Evolutionary conservation across 495 filamentous ascomycete species (phyloP).

Genomic region (Penicillium verhagenii): DNA sequence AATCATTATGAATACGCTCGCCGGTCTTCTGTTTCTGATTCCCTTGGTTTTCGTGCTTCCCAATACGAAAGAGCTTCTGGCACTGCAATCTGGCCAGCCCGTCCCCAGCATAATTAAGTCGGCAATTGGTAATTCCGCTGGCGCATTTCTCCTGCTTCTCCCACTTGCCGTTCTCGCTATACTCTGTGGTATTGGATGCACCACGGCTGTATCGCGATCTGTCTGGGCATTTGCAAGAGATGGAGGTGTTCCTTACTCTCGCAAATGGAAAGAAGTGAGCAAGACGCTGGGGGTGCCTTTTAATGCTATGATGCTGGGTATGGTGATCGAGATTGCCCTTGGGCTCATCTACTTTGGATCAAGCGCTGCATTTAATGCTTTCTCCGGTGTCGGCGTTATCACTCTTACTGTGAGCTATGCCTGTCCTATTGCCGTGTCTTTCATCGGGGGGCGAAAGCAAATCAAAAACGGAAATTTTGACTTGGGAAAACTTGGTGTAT

Average conservation of each 20-base stretch:
- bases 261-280: constrained; percentile 54
- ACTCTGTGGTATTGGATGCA: constrained; percentile 12
- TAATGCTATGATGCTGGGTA: constrained; percentile 49
- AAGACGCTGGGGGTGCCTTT: constrained; percentile 49
- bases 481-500: constrained; percentile 53
- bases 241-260: constrained; percentile 57
- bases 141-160: constrained; percentile 64
- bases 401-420: constrained; percentile 54
- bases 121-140: constrained; percentile 27
- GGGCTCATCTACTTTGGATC: constrained; percentile 58
- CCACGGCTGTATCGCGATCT: constrained; percentile 11
- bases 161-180: constrained; percentile 61
- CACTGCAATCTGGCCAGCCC: constrained; percentile 40
- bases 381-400: constrained; percentile 60
- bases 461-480: constrained; percentile 53
- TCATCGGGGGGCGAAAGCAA: constrained; percentile 41
- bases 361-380: constrained; percentile 56
- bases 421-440: constrained; percentile 50
- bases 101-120: constrained; percentile 19
- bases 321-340: constrained; percentile 49
- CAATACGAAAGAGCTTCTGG: constrained; percentile 37
- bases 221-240: constrained; percentile 58
- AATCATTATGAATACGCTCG: constrained; percentile 59
- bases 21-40: constrained; percentile 63
- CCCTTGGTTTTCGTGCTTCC: constrained; percentile 61